Evolutionary conservation across 441 rosid species (phyloP).

Genomic region (Pelargonium myrrhifolium): DNA sequence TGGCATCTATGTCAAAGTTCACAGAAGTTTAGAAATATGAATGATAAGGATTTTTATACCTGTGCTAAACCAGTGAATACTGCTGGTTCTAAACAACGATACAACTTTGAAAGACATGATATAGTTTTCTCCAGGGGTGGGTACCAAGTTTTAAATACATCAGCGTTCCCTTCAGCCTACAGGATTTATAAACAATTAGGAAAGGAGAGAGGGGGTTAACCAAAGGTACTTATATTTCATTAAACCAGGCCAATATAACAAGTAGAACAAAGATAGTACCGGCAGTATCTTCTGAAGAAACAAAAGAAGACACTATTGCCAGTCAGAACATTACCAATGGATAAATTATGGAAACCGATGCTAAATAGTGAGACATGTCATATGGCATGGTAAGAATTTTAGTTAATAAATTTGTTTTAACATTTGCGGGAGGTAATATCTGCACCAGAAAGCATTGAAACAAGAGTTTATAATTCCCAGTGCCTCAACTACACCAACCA

Average conservation of each 20-base stretch:
- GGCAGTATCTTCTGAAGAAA: not conserved
- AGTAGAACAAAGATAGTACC: not conserved
- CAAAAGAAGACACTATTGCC: not conserved
- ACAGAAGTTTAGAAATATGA: conserved; percentile 15
- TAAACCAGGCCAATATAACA: conserved; percentile 16
- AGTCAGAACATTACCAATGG: not conserved
- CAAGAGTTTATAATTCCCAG: not conserved
- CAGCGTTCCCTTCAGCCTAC: conserved; percentile 59
- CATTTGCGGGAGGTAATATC: too few relatives aligned
- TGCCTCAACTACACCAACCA: not conserved
- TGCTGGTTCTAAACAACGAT: conserved; percentile 74
- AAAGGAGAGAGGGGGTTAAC: not conserved
- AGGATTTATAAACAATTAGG: conserved; percentile 8
- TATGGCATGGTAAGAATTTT: too few relatives aligned
- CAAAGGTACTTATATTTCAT: not conserved
- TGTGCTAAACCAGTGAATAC: conserved; percentile 97
- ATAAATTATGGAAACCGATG: not conserved
- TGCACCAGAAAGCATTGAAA: too few relatives aligned
- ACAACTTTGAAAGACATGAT: conserved; percentile 84
- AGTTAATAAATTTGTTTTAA: too few relatives aligned
- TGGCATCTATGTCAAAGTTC: conserved; percentile 6
- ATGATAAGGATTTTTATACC: conserved; percentile 37
- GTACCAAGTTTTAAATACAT: conserved; percentile 78
- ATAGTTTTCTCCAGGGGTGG: conserved; percentile 90
- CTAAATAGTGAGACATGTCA: too few relatives aligned